Evolutionary conservation across 805 yeast species (phyloP).

Genomic region (Yamadazyma tumulicola): DNA sequence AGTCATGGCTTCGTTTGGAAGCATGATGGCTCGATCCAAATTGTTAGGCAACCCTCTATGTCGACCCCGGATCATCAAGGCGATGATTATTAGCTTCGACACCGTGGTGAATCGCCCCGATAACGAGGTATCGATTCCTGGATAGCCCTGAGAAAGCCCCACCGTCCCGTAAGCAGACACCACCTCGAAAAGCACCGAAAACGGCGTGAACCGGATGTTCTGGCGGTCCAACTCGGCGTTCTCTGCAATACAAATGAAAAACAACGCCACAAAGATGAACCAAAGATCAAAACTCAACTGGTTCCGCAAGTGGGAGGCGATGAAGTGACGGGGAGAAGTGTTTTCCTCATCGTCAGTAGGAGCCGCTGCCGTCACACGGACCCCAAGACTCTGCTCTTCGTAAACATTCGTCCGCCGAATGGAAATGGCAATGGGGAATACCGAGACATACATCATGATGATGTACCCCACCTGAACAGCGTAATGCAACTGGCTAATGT

Average conservation of each 20-base stretch:
- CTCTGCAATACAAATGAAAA: slow-evolving; percentile 84
- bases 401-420: slow-evolving; percentile 96
- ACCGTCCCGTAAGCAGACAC: slow-evolving; percentile 97
- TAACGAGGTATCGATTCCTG: slow-evolving; percentile 63
- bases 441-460: slow-evolving; percentile 98
- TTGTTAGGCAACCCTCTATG: slow-evolving; percentile 95
- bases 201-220: slow-evolving; percentile 55
- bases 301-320: slow-evolving; percentile 83
- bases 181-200: slow-evolving; percentile 77
- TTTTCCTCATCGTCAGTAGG: slow-evolving; percentile 24
- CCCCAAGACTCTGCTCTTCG: slow-evolving; percentile 95
- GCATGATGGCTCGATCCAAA: slow-evolving; percentile 88
- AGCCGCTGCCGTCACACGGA: slow-evolving; percentile 48
- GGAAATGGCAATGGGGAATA: slow-evolving; percentile 91
- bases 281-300: slow-evolving; percentile 93
- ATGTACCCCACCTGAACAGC: slow-evolving; percentile 91
- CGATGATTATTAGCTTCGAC: slow-evolving; percentile 81
- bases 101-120: slow-evolving; percentile 66
- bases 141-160: slow-evolving; percentile 86
- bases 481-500: slow-evolving; percentile 70
- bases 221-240: slow-evolving; percentile 52
- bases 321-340: slow-evolving; percentile 52
- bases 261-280: slow-evolving; percentile 84
- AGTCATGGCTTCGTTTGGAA: slow-evolving; percentile 67
- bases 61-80: slow-evolving; percentile 90